These are phyloP conservation scores for Scytalidium sp. DNA, from an alignment of 2,329 filamentous ascomycete genomes.

Conservation along the genomic window DNA sequence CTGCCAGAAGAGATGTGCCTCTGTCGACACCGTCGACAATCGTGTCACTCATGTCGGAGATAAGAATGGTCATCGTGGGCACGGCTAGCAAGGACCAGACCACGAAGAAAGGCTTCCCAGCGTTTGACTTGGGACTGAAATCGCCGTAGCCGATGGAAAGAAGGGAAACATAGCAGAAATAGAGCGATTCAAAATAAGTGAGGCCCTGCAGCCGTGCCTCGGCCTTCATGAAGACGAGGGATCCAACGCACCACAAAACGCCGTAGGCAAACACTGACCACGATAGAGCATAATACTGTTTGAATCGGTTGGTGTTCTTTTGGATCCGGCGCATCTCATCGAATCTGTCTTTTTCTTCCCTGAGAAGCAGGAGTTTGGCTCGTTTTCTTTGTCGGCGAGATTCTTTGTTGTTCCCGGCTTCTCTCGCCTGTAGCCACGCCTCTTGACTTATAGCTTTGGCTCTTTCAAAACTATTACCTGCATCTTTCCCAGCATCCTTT, in stretches of 20 bases:
- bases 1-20: constrained; percentile 57
- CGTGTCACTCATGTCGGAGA: constrained; percentile 62
- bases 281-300: constrained; percentile 54
- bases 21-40: constrained; percentile 61
- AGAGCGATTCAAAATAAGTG: constrained; percentile 63
- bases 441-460: constrained; percentile 17
- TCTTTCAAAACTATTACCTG: not conserved
- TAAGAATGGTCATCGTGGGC: constrained; percentile 67
- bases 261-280: constrained; percentile 58
- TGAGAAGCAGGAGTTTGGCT: constrained; percentile 50
- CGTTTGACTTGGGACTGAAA: constrained; percentile 59
- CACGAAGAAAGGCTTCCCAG: constrained; percentile 67
- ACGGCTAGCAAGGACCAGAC: constrained; percentile 68
- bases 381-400: constrained; percentile 13
- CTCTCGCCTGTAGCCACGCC: constrained; percentile 19
- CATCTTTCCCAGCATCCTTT: too few relatives aligned
- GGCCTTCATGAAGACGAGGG: constrained; percentile 59
- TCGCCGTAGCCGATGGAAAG: constrained; percentile 71
- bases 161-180: constrained; percentile 68
- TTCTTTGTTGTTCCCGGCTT: constrained; percentile 8
- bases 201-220: constrained; percentile 51
- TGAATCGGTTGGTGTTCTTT: constrained; percentile 52
- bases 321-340: constrained; percentile 63
- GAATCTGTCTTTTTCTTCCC: constrained; percentile 58
- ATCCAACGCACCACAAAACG: constrained; percentile 64